Evolutionary conservation across 768 basidiomycete species (phyloP).

Genomic region (Rhodotorula kratochvilovae): DNA sequence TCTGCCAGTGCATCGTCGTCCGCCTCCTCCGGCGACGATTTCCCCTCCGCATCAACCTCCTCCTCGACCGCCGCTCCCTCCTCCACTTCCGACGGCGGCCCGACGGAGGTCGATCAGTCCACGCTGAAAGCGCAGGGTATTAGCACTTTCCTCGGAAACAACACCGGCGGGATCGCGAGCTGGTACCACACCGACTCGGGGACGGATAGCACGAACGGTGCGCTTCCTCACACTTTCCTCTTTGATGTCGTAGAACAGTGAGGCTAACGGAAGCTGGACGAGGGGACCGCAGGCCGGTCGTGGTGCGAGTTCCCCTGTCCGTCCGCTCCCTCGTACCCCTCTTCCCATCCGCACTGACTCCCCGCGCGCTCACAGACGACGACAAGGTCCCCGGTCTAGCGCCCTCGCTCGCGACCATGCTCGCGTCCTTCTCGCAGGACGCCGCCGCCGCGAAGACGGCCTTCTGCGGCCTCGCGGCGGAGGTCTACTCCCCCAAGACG

Average conservation of each 20-base stretch:
- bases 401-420: conserved; percentile 39
- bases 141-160: conserved; percentile 23
- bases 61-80: not conserved
- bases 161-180: conserved; percentile 23
- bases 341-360: not conserved
- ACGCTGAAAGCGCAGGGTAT: conserved; percentile 1
- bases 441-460: conserved; percentile 16
- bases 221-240: not conserved
- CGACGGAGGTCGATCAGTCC: not conserved
- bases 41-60: too few relatives aligned
- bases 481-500: conserved; percentile 27
- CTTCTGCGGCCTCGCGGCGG: conserved; percentile 40
- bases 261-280: too few relatives aligned
- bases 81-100: not conserved
- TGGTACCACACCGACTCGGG: conserved; percentile 30
- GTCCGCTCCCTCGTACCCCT: not conserved
- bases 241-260: too few relatives aligned
- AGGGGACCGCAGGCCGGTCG: conserved; percentile 6
- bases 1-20: not conserved
- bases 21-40: not conserved
- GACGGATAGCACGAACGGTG: conserved; percentile 5
- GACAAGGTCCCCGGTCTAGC: conserved; percentile 39
- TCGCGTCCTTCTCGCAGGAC: conserved; percentile 31
- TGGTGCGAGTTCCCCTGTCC: conserved; percentile 31
- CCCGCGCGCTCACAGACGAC: conserved; percentile 13